phyloP scores from a whole-genome alignment of 257 asterid species.

The Eucommia ulmoides region DNA sequence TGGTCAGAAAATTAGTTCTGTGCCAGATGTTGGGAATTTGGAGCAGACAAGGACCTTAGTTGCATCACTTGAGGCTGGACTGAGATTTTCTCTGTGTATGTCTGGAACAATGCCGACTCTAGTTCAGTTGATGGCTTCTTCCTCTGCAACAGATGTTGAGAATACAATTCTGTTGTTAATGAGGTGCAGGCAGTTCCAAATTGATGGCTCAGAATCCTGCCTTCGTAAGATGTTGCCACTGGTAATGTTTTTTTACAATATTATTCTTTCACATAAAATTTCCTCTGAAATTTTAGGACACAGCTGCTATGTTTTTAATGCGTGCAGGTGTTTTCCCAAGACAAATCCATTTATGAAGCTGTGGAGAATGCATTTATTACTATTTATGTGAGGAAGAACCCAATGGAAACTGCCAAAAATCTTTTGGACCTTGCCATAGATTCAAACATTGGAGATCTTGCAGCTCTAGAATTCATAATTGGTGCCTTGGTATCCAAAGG shows the following conservation, averaged over 20 bases:
- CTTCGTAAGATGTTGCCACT: slow-evolving; percentile 94
- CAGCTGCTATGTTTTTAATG: slow-evolving; percentile 9
- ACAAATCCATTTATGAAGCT: slow-evolving; percentile 89
- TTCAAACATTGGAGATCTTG: slow-evolving; percentile 94
- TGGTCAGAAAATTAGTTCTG: slow-evolving; percentile 34
- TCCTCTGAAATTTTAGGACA: no score
- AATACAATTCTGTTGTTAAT: slow-evolving; percentile 80
- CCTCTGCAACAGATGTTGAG: slow-evolving; percentile 94
- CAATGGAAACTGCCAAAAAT: slow-evolving; percentile 82
- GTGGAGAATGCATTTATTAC: slow-evolving; percentile 92
- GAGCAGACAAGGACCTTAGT: slow-evolving; percentile 94
- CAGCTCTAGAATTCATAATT: slow-evolving; percentile 73
- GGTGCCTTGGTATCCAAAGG: slow-evolving; percentile 88
- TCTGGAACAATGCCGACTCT: slow-evolving; percentile 72
- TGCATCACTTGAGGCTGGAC: slow-evolving; percentile 91
- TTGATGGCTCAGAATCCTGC: slow-evolving; percentile 89
- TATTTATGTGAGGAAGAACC: slow-evolving; percentile 60
- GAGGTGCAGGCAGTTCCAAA: slow-evolving; percentile 95
- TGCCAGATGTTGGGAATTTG: slow-evolving; percentile 88
- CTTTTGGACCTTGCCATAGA: slow-evolving; percentile 77
- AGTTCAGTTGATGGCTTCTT: slow-evolving; percentile 93
- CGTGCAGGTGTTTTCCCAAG: slow-evolving; percentile 84
- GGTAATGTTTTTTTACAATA: slow-evolving; percentile 44
- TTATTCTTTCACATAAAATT: no score
- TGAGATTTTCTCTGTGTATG: slow-evolving; percentile 75